These are phyloP conservation scores for Phialophora verrucosa DNA, from an alignment of 2,329 filamentous ascomycete genomes.

Conservation along the genomic window DNA sequence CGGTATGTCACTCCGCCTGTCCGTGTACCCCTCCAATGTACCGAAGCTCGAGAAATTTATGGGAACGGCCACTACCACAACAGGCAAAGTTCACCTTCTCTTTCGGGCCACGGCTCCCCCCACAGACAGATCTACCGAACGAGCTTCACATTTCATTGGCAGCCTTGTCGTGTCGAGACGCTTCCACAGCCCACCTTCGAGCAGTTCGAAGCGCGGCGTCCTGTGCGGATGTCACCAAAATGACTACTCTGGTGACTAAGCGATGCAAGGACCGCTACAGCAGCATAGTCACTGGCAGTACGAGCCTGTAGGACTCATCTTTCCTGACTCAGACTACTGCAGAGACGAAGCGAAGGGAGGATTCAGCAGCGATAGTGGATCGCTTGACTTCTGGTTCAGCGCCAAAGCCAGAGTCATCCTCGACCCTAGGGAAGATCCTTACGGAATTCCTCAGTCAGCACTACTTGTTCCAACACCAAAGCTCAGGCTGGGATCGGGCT, in stretches of 20 bases:
- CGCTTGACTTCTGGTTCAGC: neutral
- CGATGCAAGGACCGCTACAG: neutral
- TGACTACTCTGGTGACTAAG: slow-evolving; percentile 15
- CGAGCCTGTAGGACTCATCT: neutral
- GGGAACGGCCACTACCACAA: neutral
- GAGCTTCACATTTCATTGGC: neutral
- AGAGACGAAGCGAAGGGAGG: neutral
- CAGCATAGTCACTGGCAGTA: neutral
- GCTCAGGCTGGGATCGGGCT: neutral
- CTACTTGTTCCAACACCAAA: slow-evolving; percentile 1
- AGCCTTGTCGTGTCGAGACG: slow-evolving; percentile 7
- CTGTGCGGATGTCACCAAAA: neutral
- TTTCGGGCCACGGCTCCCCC: slow-evolving; percentile 5
- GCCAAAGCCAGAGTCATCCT: neutral
- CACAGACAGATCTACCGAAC: neutral
- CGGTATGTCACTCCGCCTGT: neutral
- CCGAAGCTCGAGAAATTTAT: neutral
- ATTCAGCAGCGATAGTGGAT: neutral
- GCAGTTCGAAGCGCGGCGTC: neutral
- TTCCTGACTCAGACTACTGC: neutral
- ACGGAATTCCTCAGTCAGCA: slow-evolving; percentile 8
- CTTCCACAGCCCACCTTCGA: neutral
- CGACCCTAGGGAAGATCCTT: slow-evolving; percentile 7
- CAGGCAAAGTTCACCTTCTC: slow-evolving; percentile 13
- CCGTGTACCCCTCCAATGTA: neutral